Base-by-base conservation (phyloP, 1,139 yeast species). In the Pichia sp. region DNA sequence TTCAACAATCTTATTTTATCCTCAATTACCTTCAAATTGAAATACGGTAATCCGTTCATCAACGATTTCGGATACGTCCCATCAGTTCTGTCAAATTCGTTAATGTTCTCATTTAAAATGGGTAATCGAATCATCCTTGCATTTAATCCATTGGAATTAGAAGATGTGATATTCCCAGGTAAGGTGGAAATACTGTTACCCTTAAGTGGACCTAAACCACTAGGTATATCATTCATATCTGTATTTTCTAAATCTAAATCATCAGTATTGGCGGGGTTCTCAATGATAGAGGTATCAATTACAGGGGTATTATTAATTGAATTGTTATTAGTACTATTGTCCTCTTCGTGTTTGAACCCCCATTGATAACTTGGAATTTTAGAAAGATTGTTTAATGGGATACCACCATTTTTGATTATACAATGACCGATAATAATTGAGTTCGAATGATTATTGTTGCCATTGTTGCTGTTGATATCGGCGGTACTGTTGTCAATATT, bases 361-460 rank as follows among this genome's bases (percentile, higher is more conserved):
- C 63, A 59, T 40, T 61, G 63, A 43, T 64, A 64, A 13, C 63
- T 57, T 4, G 67, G 68, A n/a, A 62, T 54, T 46, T 61, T 63
- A 30, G 53, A 56, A 29, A 64, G 46, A 12, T 63, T 55, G 16
- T 51, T 56, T 24, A 63, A 47, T 18, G 63, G 65, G 1, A 65
- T 53, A 11, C 68, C 68, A 7, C 59, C 54, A 47, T 63, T 65
- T 41, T 58, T 55, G 1, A 42, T 46, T 22, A 65, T 65, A 3
- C 66, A 62, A 49, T 65, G 67, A 13, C 68, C 68, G 7, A 62
- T 55, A 3, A 64, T 51, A 24, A 61, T 34, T 2, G 43, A 32
- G 4, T 15, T 18, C 3, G 22, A 9, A 9, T 18, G 16, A 16
- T 16, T 32, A 11, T 16, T 18, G 9, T 20, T 23, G 12, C 11